Evolutionary conservation across 768 basidiomycete genomes (phyloP).

Genomic region (Serendipita indica): DNA sequence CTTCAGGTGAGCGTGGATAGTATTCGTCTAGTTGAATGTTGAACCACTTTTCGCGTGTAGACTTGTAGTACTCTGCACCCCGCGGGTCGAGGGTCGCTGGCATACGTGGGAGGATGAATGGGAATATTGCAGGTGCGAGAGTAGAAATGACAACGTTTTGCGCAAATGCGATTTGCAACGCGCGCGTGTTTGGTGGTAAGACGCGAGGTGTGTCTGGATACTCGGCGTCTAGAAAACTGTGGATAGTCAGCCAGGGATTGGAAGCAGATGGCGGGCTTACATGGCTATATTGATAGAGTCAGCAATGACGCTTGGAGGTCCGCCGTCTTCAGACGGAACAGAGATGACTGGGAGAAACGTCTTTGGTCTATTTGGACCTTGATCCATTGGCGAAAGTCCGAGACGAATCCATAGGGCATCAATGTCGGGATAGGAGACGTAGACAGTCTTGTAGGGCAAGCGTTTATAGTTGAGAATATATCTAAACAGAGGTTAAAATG

Average conservation of each 20-base stretch:
- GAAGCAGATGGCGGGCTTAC: not conserved
- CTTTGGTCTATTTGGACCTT: not conserved
- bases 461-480: conserved; percentile 67
- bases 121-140: not conserved
- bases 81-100: not conserved
- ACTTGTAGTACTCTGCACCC: not conserved
- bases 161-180: not conserved
- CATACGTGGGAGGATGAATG: not conserved
- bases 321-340: not conserved
- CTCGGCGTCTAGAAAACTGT: not conserved
- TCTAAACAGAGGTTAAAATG: conserved; percentile 23
- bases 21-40: too few species aligned
- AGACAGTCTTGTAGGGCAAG: conserved; percentile 50
- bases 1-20: too few species aligned
- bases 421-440: conserved; percentile 57
- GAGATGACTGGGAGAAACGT: conserved; percentile 7
- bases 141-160: not conserved
- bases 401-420: conserved; percentile 17
- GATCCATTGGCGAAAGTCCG: not conserved
- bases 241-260: not conserved
- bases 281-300: conserved; percentile 1
- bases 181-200: not conserved
- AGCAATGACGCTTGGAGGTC: not conserved
- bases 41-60: conserved; percentile 4
- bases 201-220: not conserved